Evolutionary conservation across 1,139 yeast genomes (phyloP).

Genomic region (Taphrina confusa): DNA sequence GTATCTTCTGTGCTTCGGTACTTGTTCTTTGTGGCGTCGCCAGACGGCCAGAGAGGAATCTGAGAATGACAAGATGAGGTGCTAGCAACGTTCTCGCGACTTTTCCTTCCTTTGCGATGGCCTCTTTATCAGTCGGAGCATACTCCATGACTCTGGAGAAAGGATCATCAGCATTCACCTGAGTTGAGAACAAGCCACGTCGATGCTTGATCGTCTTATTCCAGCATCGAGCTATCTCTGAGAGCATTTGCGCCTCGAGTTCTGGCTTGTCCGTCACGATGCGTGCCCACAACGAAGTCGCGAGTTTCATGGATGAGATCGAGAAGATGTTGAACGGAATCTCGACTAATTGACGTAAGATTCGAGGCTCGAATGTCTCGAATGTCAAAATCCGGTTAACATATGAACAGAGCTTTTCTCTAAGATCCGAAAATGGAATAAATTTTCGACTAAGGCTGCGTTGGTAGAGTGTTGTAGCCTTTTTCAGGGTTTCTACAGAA

Average conservation of each 20-base stretch:
- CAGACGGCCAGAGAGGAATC: constrained; percentile 74
- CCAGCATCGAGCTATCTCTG: constrained; percentile 71
- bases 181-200: constrained; percentile 67
- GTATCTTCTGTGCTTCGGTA: constrained; percentile 6
- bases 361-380: constrained; percentile 36
- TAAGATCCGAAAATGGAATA: constrained; percentile 38
- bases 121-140: constrained; percentile 73
- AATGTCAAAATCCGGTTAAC: constrained; percentile 39
- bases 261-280: constrained; percentile 68
- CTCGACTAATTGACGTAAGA: constrained; percentile 52
- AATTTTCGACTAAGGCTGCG: constrained; percentile 31
- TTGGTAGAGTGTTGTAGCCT: constrained; percentile 3
- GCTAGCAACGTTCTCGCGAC: constrained; percentile 60
- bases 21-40: constrained; percentile 53
- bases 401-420: constrained; percentile 40
- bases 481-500: background rate
- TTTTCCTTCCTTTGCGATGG: constrained; percentile 46
- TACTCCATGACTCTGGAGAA: constrained; percentile 82
- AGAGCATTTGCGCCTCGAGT: constrained; percentile 61
- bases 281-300: constrained; percentile 78
- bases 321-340: constrained; percentile 72
- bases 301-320: constrained; percentile 62
- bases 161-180: constrained; percentile 59
- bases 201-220: constrained; percentile 61
- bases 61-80: constrained; percentile 70